Conservation (phyloP, 2,329 filamentous ascomycete genomes). For the Metarhizium robertsii region DNA sequence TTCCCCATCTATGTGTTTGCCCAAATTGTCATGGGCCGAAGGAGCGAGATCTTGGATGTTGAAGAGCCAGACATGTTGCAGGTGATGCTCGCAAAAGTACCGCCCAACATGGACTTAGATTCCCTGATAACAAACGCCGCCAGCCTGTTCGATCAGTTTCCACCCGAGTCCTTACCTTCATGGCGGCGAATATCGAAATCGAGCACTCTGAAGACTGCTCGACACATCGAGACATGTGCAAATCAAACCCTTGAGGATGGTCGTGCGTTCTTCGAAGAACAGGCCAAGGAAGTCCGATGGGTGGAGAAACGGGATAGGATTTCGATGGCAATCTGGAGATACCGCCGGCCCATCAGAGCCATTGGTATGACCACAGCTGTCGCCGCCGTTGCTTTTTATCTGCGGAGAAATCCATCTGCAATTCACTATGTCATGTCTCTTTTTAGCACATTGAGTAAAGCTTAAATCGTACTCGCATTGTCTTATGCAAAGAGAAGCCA, state of each 20-base stretch:
- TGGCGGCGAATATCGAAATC: constrained; percentile 65
- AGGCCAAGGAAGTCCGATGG: constrained; percentile 62
- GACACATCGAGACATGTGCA: constrained; percentile 37
- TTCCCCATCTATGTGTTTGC: constrained; percentile 89
- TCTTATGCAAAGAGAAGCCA: background rate
- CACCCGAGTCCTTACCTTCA: constrained; percentile 60
- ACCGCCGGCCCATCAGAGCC: constrained; percentile 54
- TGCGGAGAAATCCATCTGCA: constrained; percentile 40
- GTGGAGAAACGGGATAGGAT: constrained; percentile 38
- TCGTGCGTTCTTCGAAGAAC: constrained; percentile 55
- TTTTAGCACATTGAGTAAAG: constrained; percentile 11
- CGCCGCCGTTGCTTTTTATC: constrained; percentile 57
- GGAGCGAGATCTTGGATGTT: constrained; percentile 78
- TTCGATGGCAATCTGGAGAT: constrained; percentile 42
- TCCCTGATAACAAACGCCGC: constrained; percentile 59
- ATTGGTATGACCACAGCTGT: constrained; percentile 57
- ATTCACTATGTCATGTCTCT: constrained; percentile 17
- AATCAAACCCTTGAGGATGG: constrained; percentile 58
- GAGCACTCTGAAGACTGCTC: constrained; percentile 81
- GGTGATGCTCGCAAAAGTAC: constrained; percentile 77
- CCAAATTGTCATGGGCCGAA: constrained; percentile 72
- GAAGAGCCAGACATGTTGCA: constrained; percentile 92
- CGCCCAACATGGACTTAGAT: constrained; percentile 72
- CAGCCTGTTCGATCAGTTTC: constrained; percentile 53
- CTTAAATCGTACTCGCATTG: background rate